Evolutionary conservation across 2,329 filamentous ascomycete species (phyloP).

Genomic region (Epichloe glyceriae): DNA sequence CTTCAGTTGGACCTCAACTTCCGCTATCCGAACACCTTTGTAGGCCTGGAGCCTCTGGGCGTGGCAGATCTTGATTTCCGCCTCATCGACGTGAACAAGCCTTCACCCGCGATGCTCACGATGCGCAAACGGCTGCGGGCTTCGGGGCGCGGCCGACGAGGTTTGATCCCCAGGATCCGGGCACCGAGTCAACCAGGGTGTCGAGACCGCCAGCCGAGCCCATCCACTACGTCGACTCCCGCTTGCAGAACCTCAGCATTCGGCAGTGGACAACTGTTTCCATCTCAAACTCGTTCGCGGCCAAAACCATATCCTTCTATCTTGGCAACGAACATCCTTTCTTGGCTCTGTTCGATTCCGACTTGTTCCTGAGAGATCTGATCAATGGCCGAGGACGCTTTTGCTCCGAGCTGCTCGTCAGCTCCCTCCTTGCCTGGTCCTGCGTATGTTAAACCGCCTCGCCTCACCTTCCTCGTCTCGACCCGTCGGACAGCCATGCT

Average conservation of each 20-base stretch:
- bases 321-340: not conserved
- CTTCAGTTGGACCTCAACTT: not conserved
- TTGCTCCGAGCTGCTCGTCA: slow-evolving; percentile 1
- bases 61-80: not conserved
- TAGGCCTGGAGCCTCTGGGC: not conserved
- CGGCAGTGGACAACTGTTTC: not conserved
- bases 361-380: slow-evolving; percentile 1
- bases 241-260: not conserved
- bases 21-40: not conserved
- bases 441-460: not conserved
- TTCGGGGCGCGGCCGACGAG: not conserved
- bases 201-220: not conserved
- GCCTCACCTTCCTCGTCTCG: not conserved
- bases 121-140: not conserved
- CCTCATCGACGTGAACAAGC: not conserved
- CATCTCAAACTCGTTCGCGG: not conserved
- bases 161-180: not conserved
- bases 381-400: not conserved
- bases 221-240: not conserved
- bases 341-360: not conserved
- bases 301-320: not conserved
- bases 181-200: not conserved
- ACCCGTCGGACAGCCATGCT: not conserved
- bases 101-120: not conserved
- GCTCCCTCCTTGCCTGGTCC: not conserved